A percentile compares a stretch with the other conserved stretches of the same genome.
These are phyloP conservation scores for Vanderwaltozyma polyspora DNA, from an alignment of 805 yeast species.

Conservation along the genomic window DNA sequence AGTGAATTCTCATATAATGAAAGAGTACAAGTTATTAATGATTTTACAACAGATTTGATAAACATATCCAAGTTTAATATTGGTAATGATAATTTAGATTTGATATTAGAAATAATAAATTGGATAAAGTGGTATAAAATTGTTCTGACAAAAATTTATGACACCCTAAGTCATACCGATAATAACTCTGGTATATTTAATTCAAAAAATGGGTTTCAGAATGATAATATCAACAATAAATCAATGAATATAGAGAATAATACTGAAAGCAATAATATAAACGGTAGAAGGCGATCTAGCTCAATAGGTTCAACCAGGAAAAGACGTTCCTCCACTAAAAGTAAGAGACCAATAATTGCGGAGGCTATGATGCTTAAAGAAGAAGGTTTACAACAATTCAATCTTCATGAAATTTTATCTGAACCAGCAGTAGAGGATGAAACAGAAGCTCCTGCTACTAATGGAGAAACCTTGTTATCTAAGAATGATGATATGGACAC, in stretches of 20 bases:
- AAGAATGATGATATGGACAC: conserved; percentile 2
- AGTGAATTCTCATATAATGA: not conserved
- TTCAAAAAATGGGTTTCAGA: not conserved
- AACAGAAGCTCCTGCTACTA: conserved; percentile 5
- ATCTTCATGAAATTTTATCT: conserved; percentile 24
- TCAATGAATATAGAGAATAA: not conserved
- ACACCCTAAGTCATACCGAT: conserved; percentile 2
- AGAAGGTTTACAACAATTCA: conserved; percentile 26
- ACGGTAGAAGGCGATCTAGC: conserved; percentile 6
- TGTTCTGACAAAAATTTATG: conserved; percentile 8
- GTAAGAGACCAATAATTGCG: conserved; percentile 21
- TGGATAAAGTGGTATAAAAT: conserved; percentile 24
- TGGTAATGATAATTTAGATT: conserved; percentile 23
- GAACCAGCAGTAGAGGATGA: conserved; percentile 17
- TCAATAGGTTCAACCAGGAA: conserved; percentile 6
- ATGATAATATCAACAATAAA: not conserved
- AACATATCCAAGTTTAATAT: conserved; percentile 18
- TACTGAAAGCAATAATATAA: not conserved
- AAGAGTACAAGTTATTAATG: conserved; percentile 16
- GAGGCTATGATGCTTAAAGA: conserved; percentile 25
- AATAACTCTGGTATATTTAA: not conserved
- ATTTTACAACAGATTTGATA: conserved; percentile 20
- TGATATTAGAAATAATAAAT: conserved; percentile 18
- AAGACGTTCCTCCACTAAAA: conserved; percentile 21
- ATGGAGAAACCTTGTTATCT: conserved; percentile 2